Evolutionary conservation across 2,329 filamentous ascomycete genomes (phyloP), one percentile per base, ranked within the genome.

Genomic region (Beauveria rudraprayagi): DNA sequence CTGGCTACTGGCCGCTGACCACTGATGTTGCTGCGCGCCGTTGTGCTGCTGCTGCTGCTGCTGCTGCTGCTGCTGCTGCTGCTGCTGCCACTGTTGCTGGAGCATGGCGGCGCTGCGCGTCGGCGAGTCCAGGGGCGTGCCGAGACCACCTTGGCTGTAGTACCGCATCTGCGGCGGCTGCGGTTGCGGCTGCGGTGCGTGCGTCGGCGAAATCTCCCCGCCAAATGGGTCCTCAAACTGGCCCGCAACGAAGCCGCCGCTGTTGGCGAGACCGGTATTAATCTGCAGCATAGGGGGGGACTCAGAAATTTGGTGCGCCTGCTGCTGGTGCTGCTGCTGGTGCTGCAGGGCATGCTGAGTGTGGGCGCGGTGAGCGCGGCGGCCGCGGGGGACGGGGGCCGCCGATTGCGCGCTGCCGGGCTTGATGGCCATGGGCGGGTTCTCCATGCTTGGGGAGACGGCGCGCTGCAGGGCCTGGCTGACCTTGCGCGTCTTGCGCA

Each of bases 71-170:
- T 53, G 50, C 26, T 37, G 48, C 17, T 53, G 50, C 26, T 37
- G 64, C 34, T 66, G 65, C 24, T 64, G 50, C 22, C 65, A 58
- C 34, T 63, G 63, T 40, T 63, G 63, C 43, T 69, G 65, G 41
- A 58, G 19, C 64, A 70, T 55, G 65, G 62, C 63, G 61, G 58
- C n/a, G 66, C 65, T 65, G 60, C 75, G 64, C 9, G 70, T 67
- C 10, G 76, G 76, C 1, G 76, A 78, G 62, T 72, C 72, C 51
- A 74, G 67, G 16, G 76, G 75, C 40, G 76, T 74, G 59, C 72
- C 68, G 50, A 73, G 69, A 44, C 69, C 70, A 53, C 68, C 66
- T 28, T 70, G 67, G 47, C 66, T 68, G 65, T 71, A 75, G 64
- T 68, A 74, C 41, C 67, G 69, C 66, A 70, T 62, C 56, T 59